phyloP scores from a whole-genome alignment of 1,139 yeast species.

The Saccharomycopsis crataegensis region DNA sequence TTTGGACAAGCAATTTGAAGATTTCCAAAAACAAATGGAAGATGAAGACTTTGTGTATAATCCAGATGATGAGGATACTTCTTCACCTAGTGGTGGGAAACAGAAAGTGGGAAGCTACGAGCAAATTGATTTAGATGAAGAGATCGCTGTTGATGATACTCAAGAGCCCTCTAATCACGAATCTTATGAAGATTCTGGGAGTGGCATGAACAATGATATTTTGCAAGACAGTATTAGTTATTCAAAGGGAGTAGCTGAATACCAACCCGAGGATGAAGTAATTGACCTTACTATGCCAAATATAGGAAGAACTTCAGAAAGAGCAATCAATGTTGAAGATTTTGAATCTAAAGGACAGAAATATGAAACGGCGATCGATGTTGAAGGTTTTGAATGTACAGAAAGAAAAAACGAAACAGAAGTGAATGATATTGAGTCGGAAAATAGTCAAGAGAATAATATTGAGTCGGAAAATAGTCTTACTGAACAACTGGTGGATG shows the following conservation, averaged over 20 bases:
- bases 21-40: conserved; percentile 16
- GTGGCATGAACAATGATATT: neutral
- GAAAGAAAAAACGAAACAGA: neutral
- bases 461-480: neutral
- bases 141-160: neutral
- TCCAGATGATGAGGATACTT: neutral
- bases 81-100: neutral
- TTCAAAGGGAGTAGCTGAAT: too few species aligned
- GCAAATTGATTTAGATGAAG: neutral
- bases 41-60: neutral
- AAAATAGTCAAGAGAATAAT: neutral
- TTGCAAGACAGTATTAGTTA: too few species aligned
- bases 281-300: too few species aligned
- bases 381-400: conserved; percentile 16
- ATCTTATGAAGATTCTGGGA: neutral
- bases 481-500: neutral
- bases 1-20: conserved; percentile 13
- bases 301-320: too few species aligned
- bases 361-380: conserved; percentile 20
- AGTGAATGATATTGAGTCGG: neutral
- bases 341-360: conserved; percentile 10
- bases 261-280: too few species aligned
- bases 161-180: neutral
- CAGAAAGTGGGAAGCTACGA: neutral
- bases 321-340: neutral